Conservation (phyloP, 345 rosid species). For the Melastoma malabathricum region DNA sequence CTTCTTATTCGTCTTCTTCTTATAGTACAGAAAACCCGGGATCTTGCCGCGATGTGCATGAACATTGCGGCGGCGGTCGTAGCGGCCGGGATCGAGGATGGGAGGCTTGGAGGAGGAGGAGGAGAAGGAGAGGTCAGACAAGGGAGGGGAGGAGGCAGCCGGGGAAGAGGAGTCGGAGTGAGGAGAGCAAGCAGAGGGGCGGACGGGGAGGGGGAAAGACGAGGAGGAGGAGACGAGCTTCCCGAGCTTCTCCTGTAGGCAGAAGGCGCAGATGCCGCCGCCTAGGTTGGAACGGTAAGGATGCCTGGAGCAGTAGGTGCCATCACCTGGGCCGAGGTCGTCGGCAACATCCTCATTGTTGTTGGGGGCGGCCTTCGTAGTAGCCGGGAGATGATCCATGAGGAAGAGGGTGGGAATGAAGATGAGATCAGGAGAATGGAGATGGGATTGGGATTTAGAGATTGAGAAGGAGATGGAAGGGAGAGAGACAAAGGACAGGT, state of each 20-base stretch:
- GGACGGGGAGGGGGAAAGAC: constrained; percentile 27
- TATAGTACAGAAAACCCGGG: constrained; percentile 53
- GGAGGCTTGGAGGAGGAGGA: constrained; percentile 3
- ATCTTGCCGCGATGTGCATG: constrained; percentile 1
- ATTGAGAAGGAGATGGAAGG: too few relatives aligned
- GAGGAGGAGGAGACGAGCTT: constrained; percentile 79
- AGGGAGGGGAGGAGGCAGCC: constrained; percentile 1
- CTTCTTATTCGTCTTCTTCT: constrained; percentile 55
- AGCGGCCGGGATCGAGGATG: neutral
- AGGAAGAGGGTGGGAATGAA: too few relatives aligned
- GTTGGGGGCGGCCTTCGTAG: neutral
- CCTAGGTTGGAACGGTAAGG: constrained; percentile 74
- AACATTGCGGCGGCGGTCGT: neutral
- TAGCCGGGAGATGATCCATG: too few relatives aligned
- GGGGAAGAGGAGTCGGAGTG: constrained; percentile 4
- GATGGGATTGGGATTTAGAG: too few relatives aligned
- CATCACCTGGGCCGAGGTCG: constrained; percentile 55
- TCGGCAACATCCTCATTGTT: constrained; percentile 12
- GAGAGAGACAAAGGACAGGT: too few relatives aligned
- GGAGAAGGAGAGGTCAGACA: neutral
- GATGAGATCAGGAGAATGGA: too few relatives aligned
- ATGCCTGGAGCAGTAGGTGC: constrained; percentile 72
- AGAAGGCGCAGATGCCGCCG: constrained; percentile 98
- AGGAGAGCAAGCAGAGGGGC: constrained; percentile 26
- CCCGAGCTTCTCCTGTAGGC: constrained; percentile 95